Evolutionary conservation across 352 stramenopile genomes (phyloP).

Genomic region (Phytopythium ostracodes): DNA sequence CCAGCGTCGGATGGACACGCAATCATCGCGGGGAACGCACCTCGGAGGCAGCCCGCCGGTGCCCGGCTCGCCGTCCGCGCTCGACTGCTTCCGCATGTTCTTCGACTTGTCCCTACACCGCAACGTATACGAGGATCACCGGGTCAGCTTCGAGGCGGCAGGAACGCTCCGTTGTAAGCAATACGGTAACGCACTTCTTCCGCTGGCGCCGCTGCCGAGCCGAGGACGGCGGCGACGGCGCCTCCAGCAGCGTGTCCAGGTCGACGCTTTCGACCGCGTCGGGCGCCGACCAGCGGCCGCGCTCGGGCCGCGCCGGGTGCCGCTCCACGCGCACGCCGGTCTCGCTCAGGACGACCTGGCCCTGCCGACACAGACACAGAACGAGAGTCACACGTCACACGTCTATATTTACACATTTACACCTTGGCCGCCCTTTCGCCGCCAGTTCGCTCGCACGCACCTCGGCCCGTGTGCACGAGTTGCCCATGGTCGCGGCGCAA

Average conservation of each 20-base stretch:
- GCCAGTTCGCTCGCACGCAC: too few relatives aligned
- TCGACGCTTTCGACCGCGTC: slow-evolving; percentile 62
- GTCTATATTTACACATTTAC: background rate
- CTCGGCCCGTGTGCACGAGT: slow-evolving; percentile 60
- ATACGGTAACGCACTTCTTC: slow-evolving; percentile 67
- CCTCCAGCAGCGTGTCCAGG: slow-evolving; percentile 74
- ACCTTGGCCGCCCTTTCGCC: background rate
- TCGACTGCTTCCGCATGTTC: slow-evolving; percentile 3
- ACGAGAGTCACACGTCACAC: background rate
- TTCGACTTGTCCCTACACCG: slow-evolving; percentile 21
- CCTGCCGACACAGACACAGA: slow-evolving; percentile 19
- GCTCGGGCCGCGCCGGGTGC: slow-evolving; percentile 26
- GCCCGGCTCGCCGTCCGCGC: background rate
- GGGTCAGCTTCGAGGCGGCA: too few relatives aligned
- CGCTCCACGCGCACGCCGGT: slow-evolving; percentile 34
- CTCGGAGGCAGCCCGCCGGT: background rate
- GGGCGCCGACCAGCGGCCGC: slow-evolving; percentile 68
- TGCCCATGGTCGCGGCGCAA: slow-evolving; percentile 34
- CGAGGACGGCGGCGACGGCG: slow-evolving; percentile 45
- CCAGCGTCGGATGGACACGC: background rate
- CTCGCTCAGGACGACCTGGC: slow-evolving; percentile 64
- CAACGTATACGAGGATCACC: background rate
- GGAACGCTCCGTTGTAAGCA: too few relatives aligned
- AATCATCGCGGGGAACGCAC: background rate
- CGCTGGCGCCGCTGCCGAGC: slow-evolving; percentile 24